Evolutionary conservation across 1,139 yeast species (phyloP).

Genomic region (Meyerozyma smithsonii): DNA sequence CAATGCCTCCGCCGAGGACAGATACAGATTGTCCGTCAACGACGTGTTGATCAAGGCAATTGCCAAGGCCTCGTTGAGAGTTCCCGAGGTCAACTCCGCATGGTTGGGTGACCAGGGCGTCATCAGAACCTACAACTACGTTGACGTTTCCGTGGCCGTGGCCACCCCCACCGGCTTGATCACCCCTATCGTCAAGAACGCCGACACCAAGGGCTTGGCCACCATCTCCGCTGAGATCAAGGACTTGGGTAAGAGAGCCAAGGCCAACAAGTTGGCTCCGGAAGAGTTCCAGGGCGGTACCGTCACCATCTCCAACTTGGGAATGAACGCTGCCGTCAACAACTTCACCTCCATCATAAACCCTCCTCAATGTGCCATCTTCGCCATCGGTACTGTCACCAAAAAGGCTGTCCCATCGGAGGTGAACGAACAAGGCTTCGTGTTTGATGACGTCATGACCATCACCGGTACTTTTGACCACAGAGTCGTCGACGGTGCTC

Average conservation of each 20-base stretch:
- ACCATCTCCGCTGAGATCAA: conserved; percentile 79
- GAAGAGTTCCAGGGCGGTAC: conserved; percentile 99
- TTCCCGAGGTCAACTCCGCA: conserved; percentile 90
- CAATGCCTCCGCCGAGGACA: conserved; percentile 80
- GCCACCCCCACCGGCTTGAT: conserved; percentile 97
- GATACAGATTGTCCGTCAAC: conserved; percentile 88
- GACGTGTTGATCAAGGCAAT: conserved; percentile 93
- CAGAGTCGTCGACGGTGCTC: conserved; percentile 95
- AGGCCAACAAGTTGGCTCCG: conserved; percentile 85
- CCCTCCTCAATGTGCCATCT: conserved; percentile 94
- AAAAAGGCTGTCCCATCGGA: conserved; percentile 92
- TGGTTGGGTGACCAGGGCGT: conserved; percentile 89
- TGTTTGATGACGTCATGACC: conserved; percentile 85
- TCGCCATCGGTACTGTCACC: conserved; percentile 91
- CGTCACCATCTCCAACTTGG: conserved; percentile 95
- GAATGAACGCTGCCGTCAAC: conserved; percentile 94
- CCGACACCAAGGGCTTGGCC: conserved; percentile 81
- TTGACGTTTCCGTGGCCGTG: conserved; percentile 97
- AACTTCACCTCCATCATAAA: conserved; percentile 93
- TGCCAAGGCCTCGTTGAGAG: conserved; percentile 83
- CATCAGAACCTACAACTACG: conserved; percentile 86
- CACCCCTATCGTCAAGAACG: conserved; percentile 90
- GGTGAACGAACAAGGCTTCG: conserved; percentile 84
- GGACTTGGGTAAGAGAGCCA: conserved; percentile 94
- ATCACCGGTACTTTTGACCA: conserved; percentile 98